Evolutionary conservation across 371 early-diverging fungal genomes (phyloP), one percentile per base, ranked within the genome.

Genomic region (Batrachochytrium dendrobatidis): DNA sequence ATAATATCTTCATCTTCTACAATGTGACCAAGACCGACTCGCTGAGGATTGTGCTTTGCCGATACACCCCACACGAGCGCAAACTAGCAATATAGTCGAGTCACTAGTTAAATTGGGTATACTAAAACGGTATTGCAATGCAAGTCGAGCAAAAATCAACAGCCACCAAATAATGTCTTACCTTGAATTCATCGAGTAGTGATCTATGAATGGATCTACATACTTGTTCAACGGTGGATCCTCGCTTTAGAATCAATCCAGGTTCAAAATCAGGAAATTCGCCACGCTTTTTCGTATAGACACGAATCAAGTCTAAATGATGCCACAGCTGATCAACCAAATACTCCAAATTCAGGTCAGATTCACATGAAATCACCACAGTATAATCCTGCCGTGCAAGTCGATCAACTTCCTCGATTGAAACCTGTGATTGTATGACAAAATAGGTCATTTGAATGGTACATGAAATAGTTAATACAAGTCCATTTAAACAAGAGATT

Each of bases 231-330:
- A 99, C 88, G 1, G 91, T 88, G 4, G 91, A 87, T 22, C 89
- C 92, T 31, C 79, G 71, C 59, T 87, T 84, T 62, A 99, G 77
- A 69, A 99, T 92, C 48, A 99, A 75, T 15, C 98, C 95, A 55
- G 90, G 95, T 20, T 86, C 88, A 65, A 98, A 97, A 69, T 99
- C 99, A 1, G 98, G 97, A 58, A 80, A 86, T 71, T 90, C 92
- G 49, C 98, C 98, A 65, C 92, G 83, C 60, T 89, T 90, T 79
- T 99, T 99, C 52, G 99, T 95, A 77, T 99, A 99, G 3, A 99
- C 89, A 39, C 95, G 84, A 60, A 95, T 77, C 64, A 98, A 67
- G 61, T 82, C 83, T 57, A 98, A 73, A 55, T 92, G 75, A 72
- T 86, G 81, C 96, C 96, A 96, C 59, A 95, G 84, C 29, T 79